These are phyloP conservation scores for Fusarium pilosicola DNA, from an alignment of 2,329 filamentous ascomycete genomes.

Conservation along the genomic window DNA sequence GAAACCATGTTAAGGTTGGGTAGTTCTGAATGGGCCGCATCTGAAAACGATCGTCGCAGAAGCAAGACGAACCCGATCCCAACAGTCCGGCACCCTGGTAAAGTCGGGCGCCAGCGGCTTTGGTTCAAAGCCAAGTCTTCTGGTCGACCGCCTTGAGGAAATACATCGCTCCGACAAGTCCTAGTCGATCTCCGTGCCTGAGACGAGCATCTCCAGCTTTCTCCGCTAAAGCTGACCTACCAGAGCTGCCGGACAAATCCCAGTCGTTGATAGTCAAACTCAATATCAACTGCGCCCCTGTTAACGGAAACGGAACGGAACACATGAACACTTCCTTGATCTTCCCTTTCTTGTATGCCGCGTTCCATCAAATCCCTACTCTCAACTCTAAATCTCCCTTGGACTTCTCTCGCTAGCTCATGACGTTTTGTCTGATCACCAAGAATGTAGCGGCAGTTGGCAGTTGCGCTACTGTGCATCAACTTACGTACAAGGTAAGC, in stretches of 20 bases:
- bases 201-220: conserved; percentile 36
- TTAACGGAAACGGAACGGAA: conserved; percentile 8
- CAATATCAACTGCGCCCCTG: conserved; percentile 27
- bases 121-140: conserved; percentile 41
- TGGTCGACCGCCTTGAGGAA: conserved; percentile 32
- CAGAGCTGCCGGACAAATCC: conserved; percentile 5
- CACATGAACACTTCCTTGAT: conserved; percentile 20
- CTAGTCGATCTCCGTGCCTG: conserved; percentile 34
- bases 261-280: conserved; percentile 21
- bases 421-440: conserved; percentile 9
- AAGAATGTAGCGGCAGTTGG: conserved; percentile 23
- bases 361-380: conserved; percentile 4
- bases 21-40: conserved; percentile 24
- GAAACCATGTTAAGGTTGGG: conserved; percentile 14
- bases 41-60: conserved; percentile 29
- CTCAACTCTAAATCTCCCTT: conserved; percentile 19
- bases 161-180: conserved; percentile 20
- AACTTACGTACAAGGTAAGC: conserved; percentile 24
- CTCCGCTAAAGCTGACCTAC: conserved; percentile 20
- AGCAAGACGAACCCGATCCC: conserved; percentile 22
- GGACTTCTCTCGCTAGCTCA: neutral
- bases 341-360: neutral
- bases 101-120: conserved; percentile 41
- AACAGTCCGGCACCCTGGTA: conserved; percentile 35
- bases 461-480: conserved; percentile 23